These are phyloP conservation scores for Ammopiptanthus mongolicus DNA, from an alignment of 306 rosid species.

Conservation along the genomic window DNA sequence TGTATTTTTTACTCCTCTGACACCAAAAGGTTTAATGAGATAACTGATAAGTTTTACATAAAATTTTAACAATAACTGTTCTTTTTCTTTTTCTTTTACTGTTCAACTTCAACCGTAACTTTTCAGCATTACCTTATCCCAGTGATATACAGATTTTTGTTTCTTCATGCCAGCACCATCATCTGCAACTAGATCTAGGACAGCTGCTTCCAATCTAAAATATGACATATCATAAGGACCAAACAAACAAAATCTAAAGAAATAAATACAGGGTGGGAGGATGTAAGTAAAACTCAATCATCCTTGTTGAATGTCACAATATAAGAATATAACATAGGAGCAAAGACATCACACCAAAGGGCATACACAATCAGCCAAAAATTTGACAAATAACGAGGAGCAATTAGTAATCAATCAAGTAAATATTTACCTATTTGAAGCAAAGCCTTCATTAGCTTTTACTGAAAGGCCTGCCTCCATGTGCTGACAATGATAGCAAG, in stretches of 20 bases:
- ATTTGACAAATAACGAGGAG: background rate
- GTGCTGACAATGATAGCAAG: constrained; percentile 53
- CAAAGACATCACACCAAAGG: background rate
- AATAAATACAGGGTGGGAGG: background rate
- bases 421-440: constrained; percentile 64
- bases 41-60: background rate
- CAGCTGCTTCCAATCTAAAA: constrained; percentile 81
- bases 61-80: background rate
- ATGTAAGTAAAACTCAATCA: constrained; percentile 5
- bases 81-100: background rate
- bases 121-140: constrained; percentile 72
- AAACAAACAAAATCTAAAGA: background rate
- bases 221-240: constrained; percentile 16
- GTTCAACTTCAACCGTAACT: background rate
- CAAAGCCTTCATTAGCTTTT: constrained; percentile 63
- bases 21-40: constrained; percentile 30
- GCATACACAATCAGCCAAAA: constrained; percentile 1
- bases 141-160: constrained; percentile 80
- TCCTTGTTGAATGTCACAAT: constrained; percentile 3
- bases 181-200: constrained; percentile 86
- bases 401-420: background rate
- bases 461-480: constrained; percentile 81
- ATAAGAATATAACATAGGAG: background rate
- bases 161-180: constrained; percentile 75
- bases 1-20: constrained; percentile 86